Evolutionary conservation across 164 flowering plant species (phyloP), one percentile per base, ranked within the genome.

Genomic region (Santalum album): DNA sequence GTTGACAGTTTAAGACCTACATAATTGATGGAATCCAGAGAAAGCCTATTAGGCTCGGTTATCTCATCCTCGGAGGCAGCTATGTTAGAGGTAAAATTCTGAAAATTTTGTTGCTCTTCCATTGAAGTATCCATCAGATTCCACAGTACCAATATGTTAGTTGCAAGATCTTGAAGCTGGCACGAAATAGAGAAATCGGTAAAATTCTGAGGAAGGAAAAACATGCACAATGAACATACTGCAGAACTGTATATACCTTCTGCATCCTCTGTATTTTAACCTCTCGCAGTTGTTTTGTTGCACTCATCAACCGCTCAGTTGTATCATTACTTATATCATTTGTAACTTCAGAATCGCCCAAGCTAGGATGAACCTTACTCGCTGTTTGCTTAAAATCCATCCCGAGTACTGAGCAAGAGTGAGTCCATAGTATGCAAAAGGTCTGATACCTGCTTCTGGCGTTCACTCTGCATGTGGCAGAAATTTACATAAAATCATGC

Each of bases 131-230:
- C 95, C 94, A 90, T 80, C 71, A 90, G 62, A 68, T 74, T 78
- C 96, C 96, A 88, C 2, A 88, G 72, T 75, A 86, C 89, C 71
- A 82, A 49, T 72, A 90, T 49, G 5, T 78, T 45, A 44, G 78
- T 70, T 35, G 83, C 89, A 48, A 83, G 87, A 65, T 81, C 80
- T 85, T 76, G 94, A 51, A 83, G 78, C 95, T 90, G n/a, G 74
- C 43, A 38, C 3, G 14, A 15, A 15, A 9, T 38, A 38, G 16
- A 3, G 14, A 38, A 9, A n/a, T n/a, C 2, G 49, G 26, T 12
- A 52, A 58, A 53, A 56, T 19, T 20, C n/a, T 40, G n/a, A n/a
- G n/a, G n/a, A n/a, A n/a, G n/a, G n/a, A n/a, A n/a, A n/a, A n/a
- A n/a, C n/a, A n/a, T 18, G n/a, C 1, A 6, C 45, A 42, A 18